Base-by-base conservation (phyloP, 2,329 filamentous ascomycete species). In the Epicoccum sorghinum region DNA sequence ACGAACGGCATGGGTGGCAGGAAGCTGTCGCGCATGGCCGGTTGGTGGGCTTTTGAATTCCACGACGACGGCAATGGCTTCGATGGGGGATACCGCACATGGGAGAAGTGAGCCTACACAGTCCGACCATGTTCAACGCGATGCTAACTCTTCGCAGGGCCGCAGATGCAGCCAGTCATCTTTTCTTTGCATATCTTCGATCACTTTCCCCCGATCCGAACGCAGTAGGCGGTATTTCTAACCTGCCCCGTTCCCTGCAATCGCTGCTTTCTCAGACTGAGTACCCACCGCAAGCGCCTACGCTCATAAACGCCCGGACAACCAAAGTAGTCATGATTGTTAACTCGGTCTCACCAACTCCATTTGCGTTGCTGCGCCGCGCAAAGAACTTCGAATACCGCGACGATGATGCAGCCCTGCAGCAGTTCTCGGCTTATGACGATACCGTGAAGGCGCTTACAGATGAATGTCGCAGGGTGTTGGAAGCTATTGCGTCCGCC, bases 1-100 rank as follows among this genome's bases (percentile, higher is more conserved):
- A 86, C 82, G 49, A 99, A 99, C 73, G 95, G 95, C 38, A 85
- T 99, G 59, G 91, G 92, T 57, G 95, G 95, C 24, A 87, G 93
- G 60, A 98, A 98, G 75, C 83, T 99, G 49, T 98, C 95, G 8
- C 86, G 95, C 62, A 91, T 96, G 83, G 95, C 93, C 36, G 92
- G 93, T 40, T 99, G 95, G 95, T 99, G 95, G 95, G 92, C 93
- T 1, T 99, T 99, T 72, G 93, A 97, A 69, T 91, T 96, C 63
- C 85, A 82, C 41, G 93, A 98, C 71, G 87, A 87, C 6, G 90
- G 89, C 37, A 93, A 89, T 71, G 95, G 95, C 13, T 99, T 99
- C 66, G 95, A 98, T 64, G 91, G 91, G 36, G 93, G 93, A 49
- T 99, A 99, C 77, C 90, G 89, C 70, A 86, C 86, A 39, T 99